Conservation (phyloP, 1,284 basidiomycete species). For the Ceratobasidium sp. region DNA sequence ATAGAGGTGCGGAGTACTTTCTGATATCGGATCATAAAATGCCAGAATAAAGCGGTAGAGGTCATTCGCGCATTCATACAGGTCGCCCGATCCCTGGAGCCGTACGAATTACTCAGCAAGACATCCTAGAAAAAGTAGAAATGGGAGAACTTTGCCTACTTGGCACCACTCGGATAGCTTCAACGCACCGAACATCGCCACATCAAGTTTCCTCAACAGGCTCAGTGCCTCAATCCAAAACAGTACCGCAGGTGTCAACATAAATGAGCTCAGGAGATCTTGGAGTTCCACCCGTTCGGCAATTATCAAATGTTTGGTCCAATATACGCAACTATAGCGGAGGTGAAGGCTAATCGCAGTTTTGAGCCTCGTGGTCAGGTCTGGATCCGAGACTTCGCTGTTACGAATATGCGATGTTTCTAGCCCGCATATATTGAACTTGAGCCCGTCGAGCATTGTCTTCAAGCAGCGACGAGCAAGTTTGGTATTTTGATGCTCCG, state of each 20-base stretch:
- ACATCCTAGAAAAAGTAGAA: too few species aligned
- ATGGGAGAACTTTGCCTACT: conserved; percentile 5
- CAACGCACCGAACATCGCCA: background rate
- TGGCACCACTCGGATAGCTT: background rate
- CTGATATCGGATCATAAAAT: background rate
- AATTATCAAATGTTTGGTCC: background rate
- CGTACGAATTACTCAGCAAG: too few species aligned
- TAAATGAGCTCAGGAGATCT: background rate
- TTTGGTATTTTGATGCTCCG: background rate
- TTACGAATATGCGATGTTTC: conserved; percentile 15
- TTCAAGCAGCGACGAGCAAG: conserved; percentile 23
- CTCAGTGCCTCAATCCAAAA: conserved; percentile 44
- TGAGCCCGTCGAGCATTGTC: conserved; percentile 9
- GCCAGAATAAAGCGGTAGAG: too few species aligned
- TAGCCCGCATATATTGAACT: conserved; percentile 30
- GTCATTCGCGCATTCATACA: background rate
- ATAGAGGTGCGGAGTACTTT: background rate
- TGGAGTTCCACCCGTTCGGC: too few species aligned
- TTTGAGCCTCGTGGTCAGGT: background rate
- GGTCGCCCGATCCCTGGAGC: background rate
- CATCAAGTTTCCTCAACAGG: conserved; percentile 17
- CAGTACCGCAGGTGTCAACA: conserved; percentile 9
- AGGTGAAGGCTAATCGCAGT: background rate
- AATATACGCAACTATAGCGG: conserved; percentile 7
- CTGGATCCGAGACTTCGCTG: background rate